Percentiles rank a stretch among this genome's conserved stretches.
Evolutionary conservation across 148 eudicot genomes (phyloP).

Genomic region (Simmondsia chinensis): DNA sequence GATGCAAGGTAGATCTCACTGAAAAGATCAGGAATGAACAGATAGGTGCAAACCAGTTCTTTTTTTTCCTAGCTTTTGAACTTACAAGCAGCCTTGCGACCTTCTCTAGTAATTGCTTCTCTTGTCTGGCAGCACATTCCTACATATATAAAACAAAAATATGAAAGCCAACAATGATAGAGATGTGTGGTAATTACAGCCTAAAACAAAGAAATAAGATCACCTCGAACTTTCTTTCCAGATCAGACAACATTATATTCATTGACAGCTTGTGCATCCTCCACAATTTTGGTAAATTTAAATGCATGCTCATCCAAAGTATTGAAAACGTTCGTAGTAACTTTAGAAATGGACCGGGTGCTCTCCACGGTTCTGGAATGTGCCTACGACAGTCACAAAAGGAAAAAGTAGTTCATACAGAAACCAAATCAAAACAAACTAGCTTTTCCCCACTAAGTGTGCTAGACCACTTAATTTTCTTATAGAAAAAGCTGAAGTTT

Average conservation of each 20-base stretch:
- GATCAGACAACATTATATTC: constrained; percentile 69
- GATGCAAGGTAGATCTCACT: background rate
- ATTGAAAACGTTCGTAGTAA: constrained; percentile 54
- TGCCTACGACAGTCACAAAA: constrained; percentile 48
- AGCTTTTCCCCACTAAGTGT: too few species aligned
- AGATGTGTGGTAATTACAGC: constrained; percentile 3
- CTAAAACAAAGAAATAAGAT: constrained; percentile 2
- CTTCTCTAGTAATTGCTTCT: constrained; percentile 68
- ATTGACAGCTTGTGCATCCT: constrained; percentile 66
- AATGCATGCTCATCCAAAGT: constrained; percentile 77
- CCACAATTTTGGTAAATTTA: constrained; percentile 63
- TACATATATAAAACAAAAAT: constrained; percentile 13
- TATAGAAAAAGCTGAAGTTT: too few species aligned
- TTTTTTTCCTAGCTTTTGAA: constrained; percentile 94
- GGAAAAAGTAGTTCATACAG: background rate
- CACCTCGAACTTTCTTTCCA: constrained; percentile 92
- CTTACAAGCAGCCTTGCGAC: constrained; percentile 88
- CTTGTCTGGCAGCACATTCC: constrained; percentile 95
- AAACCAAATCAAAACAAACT: background rate
- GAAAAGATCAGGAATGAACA: background rate
- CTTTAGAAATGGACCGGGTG: constrained; percentile 73
- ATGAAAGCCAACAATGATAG: background rate
- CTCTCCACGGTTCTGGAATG: constrained; percentile 80
- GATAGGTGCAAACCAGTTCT: constrained; percentile 52
- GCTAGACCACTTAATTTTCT: too few species aligned